Evolutionary conservation across 257 asterid genomes (phyloP), one percentile per base, ranked within the genome.

Genomic region (Solanum chilense): DNA sequence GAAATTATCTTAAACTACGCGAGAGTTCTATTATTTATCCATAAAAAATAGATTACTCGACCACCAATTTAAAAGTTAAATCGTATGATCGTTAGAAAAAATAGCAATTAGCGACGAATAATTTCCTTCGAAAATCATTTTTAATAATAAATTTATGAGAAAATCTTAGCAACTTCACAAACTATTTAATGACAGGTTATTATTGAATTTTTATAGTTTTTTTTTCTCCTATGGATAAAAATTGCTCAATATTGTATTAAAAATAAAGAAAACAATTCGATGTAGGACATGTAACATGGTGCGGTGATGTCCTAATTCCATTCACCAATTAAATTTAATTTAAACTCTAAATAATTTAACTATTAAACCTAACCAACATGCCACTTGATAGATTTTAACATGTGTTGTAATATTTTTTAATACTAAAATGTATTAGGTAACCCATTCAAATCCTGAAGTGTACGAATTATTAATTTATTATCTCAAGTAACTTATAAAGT

Each of bases 21-120:
- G 10, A 52, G 62, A 52, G 62, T 18, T 6, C 4, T 52, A 52
- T 52, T 11, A 6, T 2, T 39, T 0, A 0, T 6, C 0, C 0
- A 39, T 9, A 39, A 0, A 39, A 39, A 0, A 39, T 7, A 39
- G 3, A 1, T 39, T 41, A 41, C 44, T 41, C 44, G 11, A 41
- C 44, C 12, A 41, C 0, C 12, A 41, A 41, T 41, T 1, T 41
- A 41, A 8, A 41, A 9, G 0, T 10, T 42, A 0, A 42, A 0
- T 49, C 3, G 21, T 14, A 14, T 14, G 60, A 49, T 49, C 8
- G 16, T 5, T 14, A 49, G 0, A 49, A 2, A 47, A 13, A 13
- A 47, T 13, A 5, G 56, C 0, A 47, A 49, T 49, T 49, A 49
- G 60, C 3, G 0, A 8, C 0, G 0, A 2, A 58, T 8, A 3